A percentile compares a stretch with the other conserved stretches of the same genome.
Evolutionary conservation across 129 eudicot genomes (phyloP).

Genomic region (Tagetes patula): DNA sequence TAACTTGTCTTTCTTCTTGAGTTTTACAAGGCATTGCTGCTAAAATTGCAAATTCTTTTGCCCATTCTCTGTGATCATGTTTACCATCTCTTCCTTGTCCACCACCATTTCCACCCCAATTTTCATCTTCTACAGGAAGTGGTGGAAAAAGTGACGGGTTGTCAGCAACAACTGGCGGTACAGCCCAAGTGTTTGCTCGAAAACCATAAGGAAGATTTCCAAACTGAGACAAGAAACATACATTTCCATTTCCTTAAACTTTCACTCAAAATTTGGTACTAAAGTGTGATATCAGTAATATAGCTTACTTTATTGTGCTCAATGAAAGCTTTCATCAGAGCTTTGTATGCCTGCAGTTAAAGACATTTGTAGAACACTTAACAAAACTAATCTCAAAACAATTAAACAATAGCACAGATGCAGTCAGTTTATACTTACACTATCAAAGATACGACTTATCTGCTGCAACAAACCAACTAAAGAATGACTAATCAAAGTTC

Average conservation of each 20-base stretch:
- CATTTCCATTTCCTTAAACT: not conserved
- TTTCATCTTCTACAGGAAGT: slow-evolving; percentile 94
- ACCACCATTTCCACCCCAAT: slow-evolving; percentile 97
- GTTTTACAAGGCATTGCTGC: slow-evolving; percentile 99
- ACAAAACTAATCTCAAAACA: not conserved
- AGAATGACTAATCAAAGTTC: slow-evolving; percentile 57
- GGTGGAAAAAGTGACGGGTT: slow-evolving; percentile 77
- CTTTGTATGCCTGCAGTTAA: slow-evolving; percentile 78
- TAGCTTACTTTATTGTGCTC: slow-evolving; percentile 88
- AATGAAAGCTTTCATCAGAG: slow-evolving; percentile 91
- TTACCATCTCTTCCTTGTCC: slow-evolving; percentile 85
- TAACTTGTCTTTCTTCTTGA: slow-evolving; percentile 80
- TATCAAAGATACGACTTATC: slow-evolving; percentile 73
- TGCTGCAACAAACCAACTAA: slow-evolving; percentile 83
- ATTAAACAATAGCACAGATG: not conserved
- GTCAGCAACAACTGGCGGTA: slow-evolving; percentile 78
- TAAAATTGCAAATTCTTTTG: slow-evolving; percentile 73
- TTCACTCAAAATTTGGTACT: slow-evolving; percentile 9
- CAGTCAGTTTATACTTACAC: slow-evolving; percentile 48
- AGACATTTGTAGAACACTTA: slow-evolving; percentile 12
- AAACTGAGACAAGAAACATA: slow-evolving; percentile 55
- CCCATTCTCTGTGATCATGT: slow-evolving; percentile 79
- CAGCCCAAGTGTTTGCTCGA: slow-evolving; percentile 95
- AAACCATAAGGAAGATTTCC: slow-evolving; percentile 97
- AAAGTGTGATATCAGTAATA: not conserved